Evolutionary conservation across 352 stramenopile species (phyloP).

Genomic region (Globisporangium mamillatum): DNA sequence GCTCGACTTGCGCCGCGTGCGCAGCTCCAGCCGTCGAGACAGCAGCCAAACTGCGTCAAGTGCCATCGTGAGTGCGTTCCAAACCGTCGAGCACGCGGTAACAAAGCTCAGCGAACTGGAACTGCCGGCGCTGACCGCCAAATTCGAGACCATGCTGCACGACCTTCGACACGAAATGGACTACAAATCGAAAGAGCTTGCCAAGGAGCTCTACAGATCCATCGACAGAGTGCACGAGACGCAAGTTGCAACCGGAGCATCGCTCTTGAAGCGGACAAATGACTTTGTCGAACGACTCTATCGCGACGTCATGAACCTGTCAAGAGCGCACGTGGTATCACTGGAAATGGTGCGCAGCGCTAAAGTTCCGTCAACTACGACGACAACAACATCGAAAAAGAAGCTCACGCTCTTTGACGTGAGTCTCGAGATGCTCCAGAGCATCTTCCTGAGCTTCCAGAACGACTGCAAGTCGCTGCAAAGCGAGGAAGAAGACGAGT

Average conservation of each 20-base stretch:
- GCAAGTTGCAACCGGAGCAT: slow-evolving; percentile 19
- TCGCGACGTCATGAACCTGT: slow-evolving; percentile 47
- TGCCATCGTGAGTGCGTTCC: slow-evolving; percentile 22
- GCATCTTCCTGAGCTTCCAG: slow-evolving; percentile 36
- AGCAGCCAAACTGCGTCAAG: slow-evolving; percentile 26
- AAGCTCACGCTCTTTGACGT: slow-evolving; percentile 31
- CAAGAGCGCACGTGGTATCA: slow-evolving; percentile 37
- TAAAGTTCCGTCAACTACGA: slow-evolving; percentile 8
- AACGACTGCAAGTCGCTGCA: slow-evolving; percentile 19
- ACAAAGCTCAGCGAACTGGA: slow-evolving; percentile 35
- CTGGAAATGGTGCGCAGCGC: slow-evolving; percentile 36
- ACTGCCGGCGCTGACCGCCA: slow-evolving; percentile 35
- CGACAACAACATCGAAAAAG: slow-evolving; percentile 5
- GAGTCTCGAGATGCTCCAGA: slow-evolving; percentile 38
- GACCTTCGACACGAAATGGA: slow-evolving; percentile 46
- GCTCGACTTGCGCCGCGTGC: slow-evolving; percentile 49
- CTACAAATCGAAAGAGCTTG: slow-evolving; percentile 36
- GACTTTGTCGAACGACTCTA: slow-evolving; percentile 42
- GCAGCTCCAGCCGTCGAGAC: slow-evolving; percentile 34
- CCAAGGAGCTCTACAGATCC: slow-evolving; percentile 30
- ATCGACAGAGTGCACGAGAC: slow-evolving; percentile 29
- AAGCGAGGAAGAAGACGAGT: background rate
- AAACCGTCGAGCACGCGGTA: slow-evolving; percentile 30
- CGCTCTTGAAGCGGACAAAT: slow-evolving; percentile 28
- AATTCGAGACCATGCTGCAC: slow-evolving; percentile 37